A percentile compares a stretch with the other conserved stretches of the same genome.
These are phyloP conservation scores for Talaromyces sp. DNA, from an alignment of 2,329 filamentous ascomycete species.

Conservation along the genomic window DNA sequence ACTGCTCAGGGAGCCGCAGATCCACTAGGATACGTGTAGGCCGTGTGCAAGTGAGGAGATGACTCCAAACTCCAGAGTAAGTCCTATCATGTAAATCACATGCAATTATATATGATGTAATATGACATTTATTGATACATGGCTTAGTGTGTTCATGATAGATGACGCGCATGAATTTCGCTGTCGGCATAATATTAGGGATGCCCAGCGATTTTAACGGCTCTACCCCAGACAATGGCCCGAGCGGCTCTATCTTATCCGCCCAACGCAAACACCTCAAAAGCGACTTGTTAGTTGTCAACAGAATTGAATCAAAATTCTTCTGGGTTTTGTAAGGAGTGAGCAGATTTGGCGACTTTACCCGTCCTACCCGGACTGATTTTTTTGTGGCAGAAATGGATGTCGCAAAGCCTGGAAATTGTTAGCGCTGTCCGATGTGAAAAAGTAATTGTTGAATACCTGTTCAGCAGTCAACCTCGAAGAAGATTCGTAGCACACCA, in stretches of 20 bases:
- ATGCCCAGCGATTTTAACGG: background rate
- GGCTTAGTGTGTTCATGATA: background rate
- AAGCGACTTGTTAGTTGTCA: no score
- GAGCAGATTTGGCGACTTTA: background rate
- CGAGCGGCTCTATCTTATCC: background rate
- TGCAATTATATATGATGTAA: background rate
- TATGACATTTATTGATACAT: background rate
- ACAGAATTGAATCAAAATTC: no score
- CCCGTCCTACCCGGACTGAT: background rate
- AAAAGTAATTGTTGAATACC: slow-evolving; percentile 39
- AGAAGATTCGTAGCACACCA: slow-evolving; percentile 71
- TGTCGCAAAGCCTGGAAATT: slow-evolving; percentile 35
- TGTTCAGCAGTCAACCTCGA: slow-evolving; percentile 64
- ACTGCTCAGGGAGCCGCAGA: slow-evolving; percentile 14
- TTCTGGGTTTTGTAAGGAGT: no score
- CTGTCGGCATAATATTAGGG: background rate
- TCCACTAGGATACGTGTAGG: background rate
- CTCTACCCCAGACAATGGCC: background rate
- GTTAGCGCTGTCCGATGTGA: slow-evolving; percentile 7
- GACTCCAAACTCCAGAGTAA: background rate
- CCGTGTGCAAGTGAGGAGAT: background rate
- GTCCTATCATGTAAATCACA: background rate
- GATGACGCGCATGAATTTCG: background rate
- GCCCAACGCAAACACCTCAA: no score
- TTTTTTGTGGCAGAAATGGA: slow-evolving; percentile 30